Evolutionary conservation across 2,329 filamentous ascomycete species (phyloP), one percentile per base, ranked within the genome.

Genomic region (Fusarium heterosporum): DNA sequence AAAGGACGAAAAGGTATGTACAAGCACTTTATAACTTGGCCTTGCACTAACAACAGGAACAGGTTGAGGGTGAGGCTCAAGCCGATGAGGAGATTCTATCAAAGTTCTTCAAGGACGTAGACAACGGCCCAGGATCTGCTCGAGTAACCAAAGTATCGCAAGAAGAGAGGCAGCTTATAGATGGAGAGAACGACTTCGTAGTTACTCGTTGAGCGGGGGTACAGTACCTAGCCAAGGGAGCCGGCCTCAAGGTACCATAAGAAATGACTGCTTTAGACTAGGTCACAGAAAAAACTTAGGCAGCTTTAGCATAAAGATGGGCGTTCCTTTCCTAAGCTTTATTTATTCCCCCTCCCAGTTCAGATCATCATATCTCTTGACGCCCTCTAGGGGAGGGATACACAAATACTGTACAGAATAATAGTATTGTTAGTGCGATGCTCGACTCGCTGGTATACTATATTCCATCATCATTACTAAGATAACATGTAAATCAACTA

Each of bases 21-120:
- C 14, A 26, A 39, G 12, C 25, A 29, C 19, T 29, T 2, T 3
- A 5, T 11, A 34, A 36, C 12, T 16, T 45, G 36, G 14, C 16
- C 14, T 16, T 29, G 16, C 4, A 41, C 42, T 66, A 28, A 66
- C 38, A 22, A 12, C 14, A 16, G 12, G 51, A 78, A 72, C 45
- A 97, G 93, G 94, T 98, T 45, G 88, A 93, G 74, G 95, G 95
- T 26, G 94, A 97, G 79, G 93, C 90, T 7, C 95, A 98, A 76
- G 94, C 93, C 29, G 83, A 86, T 3, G 83, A 89, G 2, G 84
- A 87, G 1, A 79, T 84, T 4, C 76, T 98, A 26, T 79, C 88
- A 51, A 85, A 88, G 55, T 90, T 97, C 68, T 80, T 97, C 34
- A 87, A 90, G 69, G 89, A 93, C 64, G 81, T 97, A 45, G 85